Evolutionary conservation across 2,329 filamentous ascomycete genomes (phyloP), one percentile per base, ranked within the genome.

Genomic region (Coniochaeta sp.): DNA sequence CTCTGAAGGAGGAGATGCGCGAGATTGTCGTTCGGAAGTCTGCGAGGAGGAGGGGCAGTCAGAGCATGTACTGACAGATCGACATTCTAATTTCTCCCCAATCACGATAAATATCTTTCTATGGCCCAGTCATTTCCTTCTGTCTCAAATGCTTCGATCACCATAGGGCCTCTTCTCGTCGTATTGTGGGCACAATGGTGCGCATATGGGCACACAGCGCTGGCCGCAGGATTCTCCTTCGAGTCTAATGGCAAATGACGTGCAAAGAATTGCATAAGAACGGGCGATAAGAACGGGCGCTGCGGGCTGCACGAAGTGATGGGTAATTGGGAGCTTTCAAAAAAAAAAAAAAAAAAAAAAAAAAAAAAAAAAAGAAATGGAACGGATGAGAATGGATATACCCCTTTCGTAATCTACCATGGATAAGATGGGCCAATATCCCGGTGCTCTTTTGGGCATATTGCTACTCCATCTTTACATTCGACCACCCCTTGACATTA

Each of bases 1-100:
- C 85, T 4, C 72, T 91, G 66, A 79, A 85, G 58, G 89, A 91
- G 68, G 89, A 91, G 77, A 69, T 75, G n/a, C 64, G 67, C 4
- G 74, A 71, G 22, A 69, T 83, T 2, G 61, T 77, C 10, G 67
- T 68, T 8, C 75, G 73, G 63, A 77, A 78, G 69, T 71, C 69
- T 24, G 64, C 67, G 56, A 62, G 69, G 52, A 66, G 61, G 57
- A 59, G 62, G 44, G 38, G 26, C 22, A 54, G 55, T 17, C 55
- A 44, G 19, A 17, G 38, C 16, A 40, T 19, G 38, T 40, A 40
- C 38, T 40, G n/a, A 19, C 34, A 12, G 14, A 12, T 17, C 9
- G 38, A 14, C 38, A 17, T 5, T 40, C 5, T 40, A 17, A n/a
- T 36, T 36, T 36, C 10, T 12, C 14, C 34, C 9, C 34, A 12